Base-by-base conservation (phyloP, 2,329 filamentous ascomycete species). In the Corinectria fuckeliana region DNA sequence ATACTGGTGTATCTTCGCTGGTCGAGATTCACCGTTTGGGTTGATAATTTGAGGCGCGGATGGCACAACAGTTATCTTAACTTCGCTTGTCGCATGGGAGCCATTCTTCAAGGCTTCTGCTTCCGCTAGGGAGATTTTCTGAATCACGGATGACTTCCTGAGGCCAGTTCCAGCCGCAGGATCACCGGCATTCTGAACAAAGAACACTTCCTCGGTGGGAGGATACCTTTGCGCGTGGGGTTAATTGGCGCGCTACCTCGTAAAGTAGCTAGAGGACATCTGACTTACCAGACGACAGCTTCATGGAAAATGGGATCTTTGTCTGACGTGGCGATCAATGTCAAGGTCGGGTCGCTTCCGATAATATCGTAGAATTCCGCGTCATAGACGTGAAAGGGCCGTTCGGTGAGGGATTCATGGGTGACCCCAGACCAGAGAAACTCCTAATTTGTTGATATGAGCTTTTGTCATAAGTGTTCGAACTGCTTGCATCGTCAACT, bases 261-360 rank as follows among this genome's bases (percentile, higher is more conserved):
- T 11, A 3, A 10, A 4, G 11, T 1, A 28, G 9, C 10, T 18
- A 18, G n/a, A 38, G 18, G 13, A 16, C 2, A 3, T 1, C 7
- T 0, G 2, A 60, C 66, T 11, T 36, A 69, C 81, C 82, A 86
- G 0, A 84, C 77, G 10, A 83, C 81, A 9, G 83, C 84, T 65
- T 87, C 84, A 51, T 86, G 84, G 41, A 84, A 86, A 4, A 83
- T 65, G 0, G 81, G 82, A 47, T 84, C 76, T 0, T 69, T 72
- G 0, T 74, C 77, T 0, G 79, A 75, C 3, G 77, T 73, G 1
- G 80, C 81, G 6, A 85, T 77, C 16, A 84, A 70, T 1, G 83
- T 83, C 61, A 85, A 67, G 0, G 80, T 80, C 0, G 84, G 82
- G 2, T 80, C 73, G 0, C 67, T 26, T 5, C 84, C 84, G 20